Evolutionary conservation across 352 stramenopile genomes (phyloP).

Genomic region (Globisporangium heterothallicum): DNA sequence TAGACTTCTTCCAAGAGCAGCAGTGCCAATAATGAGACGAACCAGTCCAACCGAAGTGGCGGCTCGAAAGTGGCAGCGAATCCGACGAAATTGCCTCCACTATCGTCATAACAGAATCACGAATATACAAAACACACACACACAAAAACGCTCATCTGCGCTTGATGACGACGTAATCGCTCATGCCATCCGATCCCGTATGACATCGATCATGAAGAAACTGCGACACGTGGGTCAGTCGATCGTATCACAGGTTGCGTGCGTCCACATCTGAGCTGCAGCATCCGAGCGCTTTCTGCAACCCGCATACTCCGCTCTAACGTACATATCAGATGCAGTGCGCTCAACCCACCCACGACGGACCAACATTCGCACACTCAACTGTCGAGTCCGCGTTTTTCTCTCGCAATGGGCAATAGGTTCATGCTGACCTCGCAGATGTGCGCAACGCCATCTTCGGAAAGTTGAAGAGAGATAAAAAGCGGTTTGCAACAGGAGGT

Average conservation of each 20-base stretch:
- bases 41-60: neutral
- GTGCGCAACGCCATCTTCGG: neutral
- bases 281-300: too few species aligned
- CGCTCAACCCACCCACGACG: too few species aligned
- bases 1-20: slow-evolving; percentile 8
- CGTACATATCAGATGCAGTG: too few species aligned
- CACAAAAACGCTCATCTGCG: slow-evolving; percentile 1
- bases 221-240: too few species aligned
- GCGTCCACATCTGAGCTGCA: too few species aligned
- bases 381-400: neutral
- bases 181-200: neutral
- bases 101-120: slow-evolving; percentile 4
- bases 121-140: neutral
- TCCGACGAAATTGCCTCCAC: slow-evolving; percentile 7
- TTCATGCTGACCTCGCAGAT: neutral
- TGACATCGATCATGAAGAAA: too few species aligned
- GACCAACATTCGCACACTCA: too few species aligned
- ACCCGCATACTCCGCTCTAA: too few species aligned
- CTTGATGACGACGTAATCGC: slow-evolving; percentile 2
- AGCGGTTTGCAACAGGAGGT: too few species aligned
- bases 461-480: neutral
- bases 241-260: too few species aligned
- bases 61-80: neutral
- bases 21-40: slow-evolving; percentile 1
- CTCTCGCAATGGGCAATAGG: neutral